These are phyloP conservation scores for Ceratocystis variospora DNA, from an alignment of 2,329 filamentous ascomycete genomes.

Conservation along the genomic window DNA sequence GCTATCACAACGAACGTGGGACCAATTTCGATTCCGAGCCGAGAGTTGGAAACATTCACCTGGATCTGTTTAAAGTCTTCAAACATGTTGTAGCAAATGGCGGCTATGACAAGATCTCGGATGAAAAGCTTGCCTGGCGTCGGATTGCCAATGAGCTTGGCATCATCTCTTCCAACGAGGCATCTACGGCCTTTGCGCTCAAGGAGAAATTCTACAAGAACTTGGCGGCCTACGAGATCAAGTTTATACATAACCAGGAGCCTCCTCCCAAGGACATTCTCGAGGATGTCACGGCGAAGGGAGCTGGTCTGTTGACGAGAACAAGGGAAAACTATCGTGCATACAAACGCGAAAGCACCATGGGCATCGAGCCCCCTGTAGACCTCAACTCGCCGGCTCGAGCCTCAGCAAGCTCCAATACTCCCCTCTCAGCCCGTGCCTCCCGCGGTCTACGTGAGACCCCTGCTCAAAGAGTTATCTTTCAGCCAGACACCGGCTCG, in stretches of 20 bases:
- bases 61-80: slow-evolving; percentile 69
- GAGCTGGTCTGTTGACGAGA: slow-evolving; percentile 62
- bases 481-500: slow-evolving; percentile 63
- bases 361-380: slow-evolving; percentile 45
- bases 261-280: slow-evolving; percentile 80
- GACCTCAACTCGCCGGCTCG: slow-evolving; percentile 46
- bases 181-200: slow-evolving; percentile 71
- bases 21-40: slow-evolving; percentile 68
- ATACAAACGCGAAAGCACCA: slow-evolving; percentile 34
- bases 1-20: slow-evolving; percentile 66
- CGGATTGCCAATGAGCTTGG: slow-evolving; percentile 64
- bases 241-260: slow-evolving; percentile 59
- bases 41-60: slow-evolving; percentile 60
- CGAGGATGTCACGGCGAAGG: slow-evolving; percentile 75
- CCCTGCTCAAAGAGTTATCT: slow-evolving; percentile 71
- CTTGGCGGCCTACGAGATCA: slow-evolving; percentile 75
- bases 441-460: slow-evolving; percentile 61
- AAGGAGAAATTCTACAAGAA: slow-evolving; percentile 88
- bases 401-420: slow-evolving; percentile 31
- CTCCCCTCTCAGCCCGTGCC: slow-evolving; percentile 39
- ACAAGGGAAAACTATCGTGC: slow-evolving; percentile 61
- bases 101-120: slow-evolving; percentile 74
- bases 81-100: slow-evolving; percentile 62
- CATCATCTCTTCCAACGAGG: slow-evolving; percentile 58
- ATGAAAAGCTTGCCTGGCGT: slow-evolving; percentile 76